Conservation (phyloP, 2,329 filamentous ascomycete genomes). For the Aspergillus chevalieri region DNA sequence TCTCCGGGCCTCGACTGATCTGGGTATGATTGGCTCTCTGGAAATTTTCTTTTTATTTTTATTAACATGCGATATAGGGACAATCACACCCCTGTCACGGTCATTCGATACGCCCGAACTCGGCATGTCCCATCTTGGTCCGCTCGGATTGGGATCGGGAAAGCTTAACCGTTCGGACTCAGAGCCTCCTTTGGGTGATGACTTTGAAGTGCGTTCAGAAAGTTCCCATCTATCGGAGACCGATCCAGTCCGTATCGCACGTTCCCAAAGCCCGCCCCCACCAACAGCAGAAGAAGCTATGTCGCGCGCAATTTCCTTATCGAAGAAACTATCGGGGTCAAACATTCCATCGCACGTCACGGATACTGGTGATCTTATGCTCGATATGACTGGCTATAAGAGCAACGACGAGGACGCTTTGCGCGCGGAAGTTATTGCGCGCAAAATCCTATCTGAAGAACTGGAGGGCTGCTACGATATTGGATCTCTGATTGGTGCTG, state of each 20-base stretch:
- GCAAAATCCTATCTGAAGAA: conserved; percentile 88
- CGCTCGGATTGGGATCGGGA: conserved; percentile 31
- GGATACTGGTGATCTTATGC: conserved; percentile 87
- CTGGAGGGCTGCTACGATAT: conserved; percentile 94
- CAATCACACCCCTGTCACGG: conserved; percentile 34
- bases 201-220: conserved; percentile 19
- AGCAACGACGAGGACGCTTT: conserved; percentile 87
- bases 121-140: conserved; percentile 19
- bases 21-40: conserved; percentile 26
- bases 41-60: not conserved
- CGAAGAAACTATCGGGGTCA: conserved; percentile 76
- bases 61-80: conserved; percentile 22
- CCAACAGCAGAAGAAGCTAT: conserved; percentile 68
- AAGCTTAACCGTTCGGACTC: conserved; percentile 47
- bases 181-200: conserved; percentile 46
- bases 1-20: conserved; percentile 41
- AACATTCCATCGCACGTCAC: conserved; percentile 94
- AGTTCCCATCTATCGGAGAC: conserved; percentile 8
- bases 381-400: conserved; percentile 97
- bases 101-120: conserved; percentile 30
- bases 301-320: conserved; percentile 74
- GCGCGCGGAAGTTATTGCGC: conserved; percentile 84
- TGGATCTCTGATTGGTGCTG: conserved; percentile 86
- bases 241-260: conserved; percentile 18
- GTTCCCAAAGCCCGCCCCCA: conserved; percentile 72